Evolutionary conservation across 192 early-diverging fungal species (phyloP), one percentile per base, ranked within the genome.

Genomic region (Mortierella alpina): DNA sequence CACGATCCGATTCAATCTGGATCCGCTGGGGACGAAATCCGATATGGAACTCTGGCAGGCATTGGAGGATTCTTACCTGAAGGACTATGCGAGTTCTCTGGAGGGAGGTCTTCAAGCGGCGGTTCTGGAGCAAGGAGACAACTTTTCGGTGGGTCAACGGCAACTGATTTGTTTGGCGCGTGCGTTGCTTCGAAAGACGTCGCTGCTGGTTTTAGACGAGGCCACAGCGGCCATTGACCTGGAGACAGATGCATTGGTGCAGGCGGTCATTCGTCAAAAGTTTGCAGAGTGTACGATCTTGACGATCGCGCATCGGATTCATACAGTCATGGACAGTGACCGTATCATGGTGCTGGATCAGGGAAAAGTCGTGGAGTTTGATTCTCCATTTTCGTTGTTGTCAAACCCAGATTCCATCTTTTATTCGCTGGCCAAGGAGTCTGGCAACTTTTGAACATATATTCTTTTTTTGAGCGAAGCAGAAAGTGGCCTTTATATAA

Each of bases 141-240:
- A 97, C 80, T 94, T 96, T 61, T 95, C 91, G 23, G 91, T 91
- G 40, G 93, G 93, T 18, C 93, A 95, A 78, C 68, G 91, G 22
- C 94, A 95, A 79, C 70, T 92, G 64, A 82, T 94, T 12, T 87
- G 88, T 23, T 72, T 94, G 55, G 92, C 92, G 0, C 87, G 92
- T n/a, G 92, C 92, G 0, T 73, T 93, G 31, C 82, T 95, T 17
- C 84, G 69, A 18, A 72, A 72, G 22, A 52, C 82, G 10, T 66
- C 59, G 6, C 68, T 94, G 11, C 62, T 94, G 6, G 63, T 94
- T 0, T 67, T 93, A 8, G 92, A 93, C 49, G 92, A 89, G 42
- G 87, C 89, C 0, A 89, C 88, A 0, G 74, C 87, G 4, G 66
- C 84, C 6, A 72, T 88, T 42, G 88, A 86, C n/a, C 13, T 81